Base-by-base conservation (phyloP, 2,329 filamentous ascomycete genomes). In the Fusarium multiceps region DNA sequence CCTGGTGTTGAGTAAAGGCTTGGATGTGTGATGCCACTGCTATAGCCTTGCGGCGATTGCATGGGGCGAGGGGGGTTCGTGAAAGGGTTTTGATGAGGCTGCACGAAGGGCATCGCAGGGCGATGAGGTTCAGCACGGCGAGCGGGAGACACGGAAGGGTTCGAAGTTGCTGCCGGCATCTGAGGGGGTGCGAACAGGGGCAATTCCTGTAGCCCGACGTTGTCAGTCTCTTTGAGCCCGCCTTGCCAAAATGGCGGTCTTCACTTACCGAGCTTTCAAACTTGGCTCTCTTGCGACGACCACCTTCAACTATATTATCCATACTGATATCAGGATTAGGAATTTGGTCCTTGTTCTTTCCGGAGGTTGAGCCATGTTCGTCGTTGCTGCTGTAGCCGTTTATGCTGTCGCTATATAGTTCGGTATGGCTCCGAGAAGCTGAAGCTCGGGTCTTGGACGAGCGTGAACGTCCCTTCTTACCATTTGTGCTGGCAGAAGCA, bases 291-390 rank as follows among this genome's bases (percentile, higher is more conserved):
- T 98, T 98, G 78, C 96, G 91, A 80, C 96, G 91, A 72, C 95
- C 94, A 77, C 97, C 96, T 82, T 98, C 95, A 66, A 99, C 92
- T 80, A 99, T 98, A 79, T 99, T 99, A 74, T 98, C 94, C 73
- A 98, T 89, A 79, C 95, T 98, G 77, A 99, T 99, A 74, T 99
- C 96, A 18, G 96, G 97, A 78, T 93, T 98, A 50, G 93, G 94
- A 75, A 97, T 89, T 71, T 93, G 92, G 76, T 98, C 94, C 80
- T 93, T 94, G 74, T 87, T 88, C 79, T 92, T 92, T 75, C 92
- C 90, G 55, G 80, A 82, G 72, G 92, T 86, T 58, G 93, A 94
- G 72, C 89, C 91, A 66, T 92, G 88, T 28, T 90, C 92, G 72
- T 97, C 94, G 73, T 92, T 94, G 80, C 94, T 97, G 82, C 93